Percentiles rank a stretch among this genome's conserved stretches.
These are phyloP conservation scores for Xylaria multiplex DNA, from an alignment of 2,329 filamentous ascomycete species.

Conservation along the genomic window DNA sequence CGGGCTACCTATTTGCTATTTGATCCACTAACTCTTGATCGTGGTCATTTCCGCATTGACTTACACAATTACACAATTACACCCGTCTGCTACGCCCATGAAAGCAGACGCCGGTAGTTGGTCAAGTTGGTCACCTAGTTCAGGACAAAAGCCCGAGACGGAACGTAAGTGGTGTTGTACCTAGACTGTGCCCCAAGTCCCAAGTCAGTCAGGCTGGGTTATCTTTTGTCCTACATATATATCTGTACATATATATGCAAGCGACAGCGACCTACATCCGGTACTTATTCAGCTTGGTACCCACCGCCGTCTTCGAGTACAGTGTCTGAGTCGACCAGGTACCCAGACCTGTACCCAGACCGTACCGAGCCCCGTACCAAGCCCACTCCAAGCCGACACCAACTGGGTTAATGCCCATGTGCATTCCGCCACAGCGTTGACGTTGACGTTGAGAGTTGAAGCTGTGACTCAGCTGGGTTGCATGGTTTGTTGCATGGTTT, in stretches of 20 bases:
- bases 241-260: neutral
- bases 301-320: slow-evolving; percentile 16
- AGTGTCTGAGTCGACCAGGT: slow-evolving; percentile 7
- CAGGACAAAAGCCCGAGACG: slow-evolving; percentile 2
- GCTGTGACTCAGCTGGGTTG: slow-evolving; percentile 33
- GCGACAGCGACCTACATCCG: neutral
- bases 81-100: neutral
- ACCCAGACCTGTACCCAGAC: no score
- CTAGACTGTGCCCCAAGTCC: neutral
- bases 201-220: neutral
- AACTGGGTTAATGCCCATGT: slow-evolving; percentile 20
- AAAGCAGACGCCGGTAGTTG: neutral
- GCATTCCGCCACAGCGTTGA: slow-evolving; percentile 30
- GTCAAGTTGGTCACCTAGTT: slow-evolving; percentile 3
- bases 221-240: neutral
- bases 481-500: slow-evolving; percentile 14
- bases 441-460: slow-evolving; percentile 18
- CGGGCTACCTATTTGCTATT: neutral
- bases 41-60: slow-evolving; percentile 4
- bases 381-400: neutral
- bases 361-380: no score
- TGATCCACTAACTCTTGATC: neutral
- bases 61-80: neutral
- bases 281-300: slow-evolving; percentile 31
- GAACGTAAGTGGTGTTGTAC: slow-evolving; percentile 1